phyloP scores from a whole-genome alignment of 139 green algal genomes.

The Parachlorella kessleri region DNA sequence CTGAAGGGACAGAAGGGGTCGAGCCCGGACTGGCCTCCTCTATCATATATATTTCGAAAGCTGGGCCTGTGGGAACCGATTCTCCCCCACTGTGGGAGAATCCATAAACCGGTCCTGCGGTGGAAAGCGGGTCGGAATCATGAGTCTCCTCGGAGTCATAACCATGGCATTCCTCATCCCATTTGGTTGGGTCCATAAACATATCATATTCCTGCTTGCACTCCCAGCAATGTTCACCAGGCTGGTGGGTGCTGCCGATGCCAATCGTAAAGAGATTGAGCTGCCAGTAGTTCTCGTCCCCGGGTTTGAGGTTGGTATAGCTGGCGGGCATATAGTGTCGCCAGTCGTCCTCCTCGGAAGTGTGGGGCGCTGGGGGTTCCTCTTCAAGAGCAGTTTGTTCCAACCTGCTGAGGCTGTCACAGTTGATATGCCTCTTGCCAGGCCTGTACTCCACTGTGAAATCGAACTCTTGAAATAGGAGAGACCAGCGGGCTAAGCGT shows the following conservation, averaged over 20 bases:
- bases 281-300: no score
- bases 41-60: neutral
- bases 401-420: neutral
- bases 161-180: no score
- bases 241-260: neutral
- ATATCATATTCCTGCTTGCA: no score
- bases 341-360: neutral
- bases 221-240: no score
- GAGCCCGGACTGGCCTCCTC: neutral
- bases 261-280: no score
- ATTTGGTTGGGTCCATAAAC: no score
- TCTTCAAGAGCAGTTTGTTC: neutral
- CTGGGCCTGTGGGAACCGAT: no score
- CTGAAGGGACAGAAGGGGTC: neutral
- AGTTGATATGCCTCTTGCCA: neutral
- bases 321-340: neutral
- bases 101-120: no score
- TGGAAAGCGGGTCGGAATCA: no score
- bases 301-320: neutral
- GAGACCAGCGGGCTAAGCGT: neutral
- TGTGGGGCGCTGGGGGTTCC: neutral
- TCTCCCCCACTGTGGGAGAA: no score
- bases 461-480: neutral
- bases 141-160: no score
- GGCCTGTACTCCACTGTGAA: neutral